Percentiles rank a stretch among this genome's conserved stretches.
Evolutionary conservation across 208 protist genomes (phyloP).

Genomic region (Crithidia bombi): DNA sequence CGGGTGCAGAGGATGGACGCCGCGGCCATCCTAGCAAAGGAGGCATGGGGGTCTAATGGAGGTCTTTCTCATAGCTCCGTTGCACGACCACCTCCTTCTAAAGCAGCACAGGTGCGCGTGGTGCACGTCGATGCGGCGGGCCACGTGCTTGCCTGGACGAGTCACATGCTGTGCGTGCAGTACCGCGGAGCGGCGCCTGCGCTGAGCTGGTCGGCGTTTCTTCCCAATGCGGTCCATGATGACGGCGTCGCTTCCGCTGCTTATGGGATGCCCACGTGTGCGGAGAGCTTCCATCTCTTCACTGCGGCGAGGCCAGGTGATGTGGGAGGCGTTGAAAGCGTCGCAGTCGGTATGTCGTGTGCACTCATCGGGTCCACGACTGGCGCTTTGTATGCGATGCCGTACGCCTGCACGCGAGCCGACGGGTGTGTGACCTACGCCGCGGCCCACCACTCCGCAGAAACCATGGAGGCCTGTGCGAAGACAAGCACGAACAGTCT

Average conservation of each 20-base stretch:
- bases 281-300: neutral
- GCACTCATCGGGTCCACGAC: conserved; percentile 22
- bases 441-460: neutral
- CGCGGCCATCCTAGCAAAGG: too few relatives aligned
- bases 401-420: conserved; percentile 11
- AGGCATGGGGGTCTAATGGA: too few relatives aligned
- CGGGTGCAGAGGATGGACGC: too few relatives aligned
- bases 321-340: neutral
- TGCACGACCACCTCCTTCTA: neutral
- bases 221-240: neutral
- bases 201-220: conserved; percentile 8
- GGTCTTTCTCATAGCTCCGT: neutral
- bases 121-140: conserved; percentile 31
- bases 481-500: neutral
- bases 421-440: neutral
- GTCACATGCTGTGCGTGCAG: conserved; percentile 16
- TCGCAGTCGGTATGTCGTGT: neutral
- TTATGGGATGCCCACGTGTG: neutral
- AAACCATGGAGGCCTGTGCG: too few relatives aligned
- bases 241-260: neutral
- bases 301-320: neutral
- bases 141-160: conserved; percentile 22
- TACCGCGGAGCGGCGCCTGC: neutral
- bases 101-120: conserved; percentile 22
- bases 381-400: conserved; percentile 12